Evolutionary conservation across 2,329 filamentous ascomycete species (phyloP).

Genomic region (Penicillium sp.): DNA sequence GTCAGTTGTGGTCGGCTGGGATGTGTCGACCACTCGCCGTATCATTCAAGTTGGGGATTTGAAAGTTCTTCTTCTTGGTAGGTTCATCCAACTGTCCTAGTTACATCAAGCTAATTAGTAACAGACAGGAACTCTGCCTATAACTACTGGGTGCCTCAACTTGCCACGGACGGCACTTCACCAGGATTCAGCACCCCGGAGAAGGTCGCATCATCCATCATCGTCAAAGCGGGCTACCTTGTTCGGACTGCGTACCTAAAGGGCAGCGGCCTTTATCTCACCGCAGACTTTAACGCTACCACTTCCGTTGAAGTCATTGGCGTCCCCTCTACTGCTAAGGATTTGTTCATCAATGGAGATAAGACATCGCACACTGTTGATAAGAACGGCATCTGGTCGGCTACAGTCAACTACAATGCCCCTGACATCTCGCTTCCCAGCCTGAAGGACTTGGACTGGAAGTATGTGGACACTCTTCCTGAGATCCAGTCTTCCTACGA

Average conservation of each 20-base stretch:
- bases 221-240: constrained; percentile 40
- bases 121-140: constrained; percentile 46
- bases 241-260: constrained; percentile 45
- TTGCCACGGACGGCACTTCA: constrained; percentile 22
- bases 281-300: constrained; percentile 64
- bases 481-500: constrained; percentile 58
- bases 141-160: constrained; percentile 39
- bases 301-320: constrained; percentile 61
- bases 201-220: constrained; percentile 29
- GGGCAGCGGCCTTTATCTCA: constrained; percentile 51
- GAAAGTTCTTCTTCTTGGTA: constrained; percentile 49
- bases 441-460: constrained; percentile 56
- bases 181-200: constrained; percentile 27
- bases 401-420: constrained; percentile 43
- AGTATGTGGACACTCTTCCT: constrained; percentile 61
- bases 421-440: constrained; percentile 50
- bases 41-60: constrained; percentile 38
- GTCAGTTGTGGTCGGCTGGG: constrained; percentile 42
- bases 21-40: constrained; percentile 43
- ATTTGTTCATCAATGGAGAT: constrained; percentile 55
- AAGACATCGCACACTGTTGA: constrained; percentile 35
- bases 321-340: constrained; percentile 47
- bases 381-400: constrained; percentile 43
- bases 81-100: too few species aligned
- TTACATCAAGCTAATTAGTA: too few species aligned